A percentile compares a stretch with the other conserved stretches of the same genome.
phyloP scores from a whole-genome alignment of 2,329 filamentous ascomycete species.

The Madurella mycetomatis region DNA sequence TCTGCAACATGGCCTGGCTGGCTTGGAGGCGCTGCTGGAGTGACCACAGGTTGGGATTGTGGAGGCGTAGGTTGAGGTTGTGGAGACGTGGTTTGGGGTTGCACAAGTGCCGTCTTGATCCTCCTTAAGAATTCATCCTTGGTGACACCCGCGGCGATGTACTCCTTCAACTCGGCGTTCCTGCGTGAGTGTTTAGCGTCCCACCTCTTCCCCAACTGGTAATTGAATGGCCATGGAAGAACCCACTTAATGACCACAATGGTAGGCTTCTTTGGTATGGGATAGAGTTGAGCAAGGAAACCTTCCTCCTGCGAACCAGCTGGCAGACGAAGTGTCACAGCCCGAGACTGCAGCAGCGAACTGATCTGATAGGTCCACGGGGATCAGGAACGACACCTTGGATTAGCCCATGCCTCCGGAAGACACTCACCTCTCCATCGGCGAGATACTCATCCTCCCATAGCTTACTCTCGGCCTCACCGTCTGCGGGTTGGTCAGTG shows the following conservation, averaged over 20 bases:
- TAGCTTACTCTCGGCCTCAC: slow-evolving; percentile 59
- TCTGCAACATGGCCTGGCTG: neutral
- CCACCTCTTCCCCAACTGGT: neutral
- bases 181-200: slow-evolving; percentile 34
- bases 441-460: slow-evolving; percentile 70
- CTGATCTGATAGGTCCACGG: slow-evolving; percentile 42
- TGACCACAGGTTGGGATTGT: slow-evolving; percentile 3
- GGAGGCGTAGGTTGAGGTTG: slow-evolving; percentile 1
- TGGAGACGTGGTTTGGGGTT: neutral
- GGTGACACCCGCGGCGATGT: slow-evolving; percentile 60
- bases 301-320: slow-evolving; percentile 75
- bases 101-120: slow-evolving; percentile 41
- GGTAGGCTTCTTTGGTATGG: slow-evolving; percentile 71
- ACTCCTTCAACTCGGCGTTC: slow-evolving; percentile 73
- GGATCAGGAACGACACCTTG: slow-evolving; percentile 7
- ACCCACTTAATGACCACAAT: slow-evolving; percentile 71
- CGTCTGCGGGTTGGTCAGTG: slow-evolving; percentile 49
- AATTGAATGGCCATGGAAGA: neutral
- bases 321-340: slow-evolving; percentile 65
- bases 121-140: slow-evolving; percentile 63
- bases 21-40: neutral
- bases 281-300: slow-evolving; percentile 78
- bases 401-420: neutral
- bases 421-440: slow-evolving; percentile 48
- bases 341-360: slow-evolving; percentile 53